These are phyloP conservation scores for Leccinum rimulosum DNA, from an alignment of 768 basidiomycete species.

Conservation along the genomic window DNA sequence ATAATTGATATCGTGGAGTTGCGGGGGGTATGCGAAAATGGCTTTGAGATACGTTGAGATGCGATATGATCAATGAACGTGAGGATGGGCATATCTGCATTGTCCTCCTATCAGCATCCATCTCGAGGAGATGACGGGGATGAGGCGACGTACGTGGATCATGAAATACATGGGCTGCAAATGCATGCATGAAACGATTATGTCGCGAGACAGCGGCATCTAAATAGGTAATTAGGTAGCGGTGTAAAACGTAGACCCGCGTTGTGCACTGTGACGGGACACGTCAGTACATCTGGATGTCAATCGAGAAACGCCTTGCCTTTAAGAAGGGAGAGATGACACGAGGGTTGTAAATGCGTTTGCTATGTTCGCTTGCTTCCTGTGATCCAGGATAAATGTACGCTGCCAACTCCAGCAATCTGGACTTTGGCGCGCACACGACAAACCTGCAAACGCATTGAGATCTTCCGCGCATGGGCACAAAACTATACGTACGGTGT, in stretches of 20 bases:
- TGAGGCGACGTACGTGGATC: conserved; percentile 21
- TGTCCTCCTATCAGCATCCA: not conserved
- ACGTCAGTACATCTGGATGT: conserved; percentile 1
- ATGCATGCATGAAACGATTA: conserved; percentile 27
- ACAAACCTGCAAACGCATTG: conserved; percentile 53
- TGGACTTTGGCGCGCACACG: conserved; percentile 73
- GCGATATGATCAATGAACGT: conserved; percentile 24
- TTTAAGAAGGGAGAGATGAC: conserved; percentile 19
- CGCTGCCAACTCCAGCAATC: conserved; percentile 75
- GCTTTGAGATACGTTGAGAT: conserved; percentile 21
- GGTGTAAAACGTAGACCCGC: conserved; percentile 26
- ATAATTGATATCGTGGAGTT: conserved; percentile 24
- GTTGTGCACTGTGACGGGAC: conserved; percentile 24
- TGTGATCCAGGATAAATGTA: conserved; percentile 70
- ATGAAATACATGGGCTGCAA: conserved; percentile 30
- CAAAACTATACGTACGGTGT: conserved; percentile 53
- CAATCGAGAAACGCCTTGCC: conserved; percentile 10
- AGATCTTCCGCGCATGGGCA: not conserved
- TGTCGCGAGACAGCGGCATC: conserved; percentile 21
- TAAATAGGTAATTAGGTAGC: conserved; percentile 25
- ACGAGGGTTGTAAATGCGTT: not conserved
- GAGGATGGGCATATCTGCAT: conserved; percentile 26
- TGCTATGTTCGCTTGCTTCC: conserved; percentile 44
- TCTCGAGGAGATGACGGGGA: not conserved
- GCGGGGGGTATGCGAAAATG: conserved; percentile 26